Percentiles rank a stretch among this genome's conserved stretches.
Evolutionary conservation across 192 early-diverging fungal genomes (phyloP).

Genomic region (Physocladia obscura): DNA sequence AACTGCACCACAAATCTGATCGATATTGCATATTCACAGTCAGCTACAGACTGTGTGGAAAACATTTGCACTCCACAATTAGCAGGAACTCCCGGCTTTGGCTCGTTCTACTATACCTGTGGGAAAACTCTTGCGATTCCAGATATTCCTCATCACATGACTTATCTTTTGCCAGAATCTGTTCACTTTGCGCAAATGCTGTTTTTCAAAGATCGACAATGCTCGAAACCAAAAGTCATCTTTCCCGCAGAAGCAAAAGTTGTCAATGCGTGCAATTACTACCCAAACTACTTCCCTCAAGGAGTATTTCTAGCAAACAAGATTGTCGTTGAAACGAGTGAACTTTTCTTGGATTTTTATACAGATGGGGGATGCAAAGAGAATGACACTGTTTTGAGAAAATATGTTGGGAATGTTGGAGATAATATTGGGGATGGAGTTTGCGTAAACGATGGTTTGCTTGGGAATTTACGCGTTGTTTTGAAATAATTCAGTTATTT

Average conservation of each 20-base stretch:
- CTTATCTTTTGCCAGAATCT: background rate
- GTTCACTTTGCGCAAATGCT: background rate
- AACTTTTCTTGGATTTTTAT: background rate
- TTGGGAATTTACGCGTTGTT: background rate
- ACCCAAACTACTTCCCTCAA: background rate
- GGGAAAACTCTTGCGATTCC: background rate
- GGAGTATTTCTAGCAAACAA: background rate
- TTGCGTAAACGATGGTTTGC: background rate
- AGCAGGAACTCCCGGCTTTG: background rate
- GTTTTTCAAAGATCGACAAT: background rate
- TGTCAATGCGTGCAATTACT: background rate
- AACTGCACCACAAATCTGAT: background rate
- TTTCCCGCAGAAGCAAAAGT: background rate
- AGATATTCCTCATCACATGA: background rate
- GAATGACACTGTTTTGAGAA: background rate
- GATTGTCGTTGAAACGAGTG: background rate
- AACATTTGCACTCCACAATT: background rate
- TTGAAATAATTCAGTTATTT: constrained; percentile 3
- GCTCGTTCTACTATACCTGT: background rate
- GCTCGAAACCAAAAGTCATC: background rate
- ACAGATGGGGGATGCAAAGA: background rate
- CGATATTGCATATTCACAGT: background rate
- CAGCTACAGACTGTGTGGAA: background rate
- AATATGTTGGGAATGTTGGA: background rate
- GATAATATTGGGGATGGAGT: background rate